phyloP scores from a whole-genome alignment of 805 yeast genomes.

The Priceomyces melissophilus region DNA sequence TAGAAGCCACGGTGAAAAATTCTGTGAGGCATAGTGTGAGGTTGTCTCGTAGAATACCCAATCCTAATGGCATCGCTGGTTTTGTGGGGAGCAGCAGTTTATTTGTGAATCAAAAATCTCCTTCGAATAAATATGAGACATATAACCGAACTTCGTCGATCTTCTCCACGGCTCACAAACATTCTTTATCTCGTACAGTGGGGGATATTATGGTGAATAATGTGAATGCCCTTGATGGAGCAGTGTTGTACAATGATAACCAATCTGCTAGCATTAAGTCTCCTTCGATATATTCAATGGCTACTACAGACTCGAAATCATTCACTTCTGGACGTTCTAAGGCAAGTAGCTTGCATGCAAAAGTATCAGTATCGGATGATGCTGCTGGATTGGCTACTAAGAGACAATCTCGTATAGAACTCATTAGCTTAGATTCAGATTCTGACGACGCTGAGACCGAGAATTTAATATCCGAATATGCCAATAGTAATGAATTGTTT shows the following conservation, averaged over 20 bases:
- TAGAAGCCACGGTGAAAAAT: conserved; percentile 78
- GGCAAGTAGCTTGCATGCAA: conserved; percentile 9
- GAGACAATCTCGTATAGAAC: conserved; percentile 45
- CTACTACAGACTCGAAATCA: conserved; percentile 16
- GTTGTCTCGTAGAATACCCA: conserved; percentile 40
- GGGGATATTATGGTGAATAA: conserved; percentile 63
- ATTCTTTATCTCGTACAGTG: conserved; percentile 41
- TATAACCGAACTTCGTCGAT: conserved; percentile 19
- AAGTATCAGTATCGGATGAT: conserved; percentile 25
- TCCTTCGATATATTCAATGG: conserved; percentile 18
- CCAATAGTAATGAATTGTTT: conserved; percentile 6
- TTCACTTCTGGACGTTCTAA: conserved; percentile 9
- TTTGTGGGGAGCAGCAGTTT: conserved; percentile 11
- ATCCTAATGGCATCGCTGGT: conserved; percentile 12
- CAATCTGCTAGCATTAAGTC: conserved; percentile 25
- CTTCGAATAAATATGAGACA: conserved; percentile 7
- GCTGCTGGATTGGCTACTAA: conserved; percentile 10
- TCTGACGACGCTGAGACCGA: conserved; percentile 32
- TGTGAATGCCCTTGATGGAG: conserved; percentile 53
- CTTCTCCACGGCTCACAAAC: conserved; percentile 9
- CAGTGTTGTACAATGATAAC: conserved; percentile 25
- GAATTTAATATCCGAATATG: conserved; percentile 30
- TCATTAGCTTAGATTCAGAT: conserved; percentile 40
- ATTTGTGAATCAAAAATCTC: conserved; percentile 7
- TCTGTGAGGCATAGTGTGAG: conserved; percentile 78